phyloP scores from a whole-genome alignment of 208 protist genomes.

The Plasmodiophora brassicae region DNA sequence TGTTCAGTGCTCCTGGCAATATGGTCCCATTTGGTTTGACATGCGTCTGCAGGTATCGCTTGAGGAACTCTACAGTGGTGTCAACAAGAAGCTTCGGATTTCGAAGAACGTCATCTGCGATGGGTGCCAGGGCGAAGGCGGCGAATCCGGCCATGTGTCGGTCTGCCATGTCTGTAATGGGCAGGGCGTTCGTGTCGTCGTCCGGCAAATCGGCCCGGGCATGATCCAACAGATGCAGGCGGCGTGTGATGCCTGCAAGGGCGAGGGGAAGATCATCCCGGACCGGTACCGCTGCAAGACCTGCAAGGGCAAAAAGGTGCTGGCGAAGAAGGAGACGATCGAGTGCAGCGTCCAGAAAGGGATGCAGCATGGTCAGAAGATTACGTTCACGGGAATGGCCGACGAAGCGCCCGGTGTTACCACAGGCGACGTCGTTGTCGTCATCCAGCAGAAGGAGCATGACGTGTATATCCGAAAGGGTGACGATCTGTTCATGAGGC shows the following conservation, averaged over 20 bases:
- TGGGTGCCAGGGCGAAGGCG: conserved; percentile 21
- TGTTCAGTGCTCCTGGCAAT: too few species aligned
- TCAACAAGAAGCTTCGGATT: background rate
- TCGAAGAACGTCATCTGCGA: conserved; percentile 12
- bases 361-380: conserved; percentile 37
- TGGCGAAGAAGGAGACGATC: conserved; percentile 20
- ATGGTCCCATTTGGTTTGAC: too few species aligned
- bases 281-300: background rate
- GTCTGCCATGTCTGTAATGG: background rate
- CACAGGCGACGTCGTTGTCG: conserved; percentile 32
- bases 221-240: conserved; percentile 27
- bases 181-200: background rate
- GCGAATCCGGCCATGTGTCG: background rate
- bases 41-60: too few species aligned
- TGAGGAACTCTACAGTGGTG: background rate
- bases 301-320: background rate
- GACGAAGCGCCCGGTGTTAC: conserved; percentile 32
- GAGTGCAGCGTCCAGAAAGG: conserved; percentile 8
- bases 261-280: background rate
- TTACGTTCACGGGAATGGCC: conserved; percentile 36
- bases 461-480: conserved; percentile 41
- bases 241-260: conserved; percentile 22
- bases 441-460: conserved; percentile 38
- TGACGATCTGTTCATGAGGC: conserved; percentile 43
- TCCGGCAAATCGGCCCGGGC: background rate